These are phyloP conservation scores for Hydnum rufescens DNA, from an alignment of 768 basidiomycete genomes.

Conservation along the genomic window DNA sequence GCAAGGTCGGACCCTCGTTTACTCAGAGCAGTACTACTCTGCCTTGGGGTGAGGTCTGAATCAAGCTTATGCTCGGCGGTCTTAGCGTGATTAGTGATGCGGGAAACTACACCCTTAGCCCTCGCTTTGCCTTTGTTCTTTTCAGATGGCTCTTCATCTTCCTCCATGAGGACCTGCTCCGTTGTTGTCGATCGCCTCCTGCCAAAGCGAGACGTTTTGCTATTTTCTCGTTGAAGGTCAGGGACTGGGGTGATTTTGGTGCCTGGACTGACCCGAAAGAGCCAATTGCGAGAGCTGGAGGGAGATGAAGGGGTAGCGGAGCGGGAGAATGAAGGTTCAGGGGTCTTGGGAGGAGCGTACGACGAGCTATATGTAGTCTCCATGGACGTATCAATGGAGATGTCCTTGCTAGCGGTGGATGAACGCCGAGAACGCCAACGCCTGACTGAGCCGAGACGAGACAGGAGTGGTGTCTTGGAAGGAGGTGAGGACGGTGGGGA, in stretches of 20 bases:
- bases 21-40: neutral
- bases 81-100: neutral
- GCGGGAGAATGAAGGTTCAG: neutral
- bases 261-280: neutral
- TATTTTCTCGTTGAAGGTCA: neutral
- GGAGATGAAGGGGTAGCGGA: neutral
- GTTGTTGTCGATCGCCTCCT: neutral
- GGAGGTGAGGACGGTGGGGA: slow-evolving; percentile 14
- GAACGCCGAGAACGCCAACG: slow-evolving; percentile 1
- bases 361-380: neutral
- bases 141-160: neutral
- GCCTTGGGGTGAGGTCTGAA: neutral
- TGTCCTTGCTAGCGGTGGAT: neutral
- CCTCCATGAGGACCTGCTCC: neutral
- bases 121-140: neutral
- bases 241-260: neutral
- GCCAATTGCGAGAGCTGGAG: neutral
- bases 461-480: slow-evolving; percentile 26
- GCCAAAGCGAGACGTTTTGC: neutral
- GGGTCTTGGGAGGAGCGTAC: neutral
- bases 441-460: slow-evolving; percentile 36
- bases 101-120: neutral
- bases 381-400: neutral
- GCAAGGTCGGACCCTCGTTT: neutral
- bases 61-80: neutral